Conservation (phyloP, 805 yeast species). For the Diddensiella transvaalensis region DNA sequence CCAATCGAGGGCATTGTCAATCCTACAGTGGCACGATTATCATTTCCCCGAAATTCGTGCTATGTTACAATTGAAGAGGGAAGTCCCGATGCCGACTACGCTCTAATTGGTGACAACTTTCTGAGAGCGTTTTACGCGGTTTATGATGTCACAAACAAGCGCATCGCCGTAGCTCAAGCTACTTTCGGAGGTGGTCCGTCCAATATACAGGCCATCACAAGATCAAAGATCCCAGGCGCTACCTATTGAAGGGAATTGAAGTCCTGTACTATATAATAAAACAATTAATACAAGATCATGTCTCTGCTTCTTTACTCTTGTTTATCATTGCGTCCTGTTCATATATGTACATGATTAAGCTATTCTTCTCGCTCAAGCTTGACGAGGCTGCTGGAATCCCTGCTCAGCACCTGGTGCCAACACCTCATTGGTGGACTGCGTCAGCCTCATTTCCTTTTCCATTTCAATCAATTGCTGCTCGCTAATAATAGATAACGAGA, state of each 20-base stretch:
- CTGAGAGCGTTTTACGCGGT: constrained; percentile 60
- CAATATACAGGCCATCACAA: constrained; percentile 17
- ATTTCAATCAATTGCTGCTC: constrained; percentile 92
- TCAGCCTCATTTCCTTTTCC: constrained; percentile 79
- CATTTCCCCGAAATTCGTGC: constrained; percentile 36
- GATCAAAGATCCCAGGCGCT: constrained; percentile 17
- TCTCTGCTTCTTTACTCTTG: background rate
- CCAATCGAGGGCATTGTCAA: constrained; percentile 33
- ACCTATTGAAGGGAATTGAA: too few species aligned
- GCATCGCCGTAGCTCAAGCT: constrained; percentile 53
- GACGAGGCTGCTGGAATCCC: constrained; percentile 27
- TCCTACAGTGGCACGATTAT: constrained; percentile 27
- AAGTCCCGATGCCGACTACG: constrained; percentile 32
- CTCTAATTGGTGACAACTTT: constrained; percentile 60
- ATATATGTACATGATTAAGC: background rate
- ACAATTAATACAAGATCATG: background rate
- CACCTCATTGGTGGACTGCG: constrained; percentile 30
- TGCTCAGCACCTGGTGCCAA: constrained; percentile 38
- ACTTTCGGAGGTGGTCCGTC: constrained; percentile 19
- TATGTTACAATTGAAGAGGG: constrained; percentile 34
- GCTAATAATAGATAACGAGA: constrained; percentile 79
- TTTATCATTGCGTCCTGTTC: background rate
- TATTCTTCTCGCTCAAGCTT: background rate
- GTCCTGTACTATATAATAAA: background rate
- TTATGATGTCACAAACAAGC: constrained; percentile 53